Evolutionary conservation across 2,329 filamentous ascomycete species (phyloP), one percentile per base, ranked within the genome.

Genomic region (Aurifilum marmelostoma): DNA sequence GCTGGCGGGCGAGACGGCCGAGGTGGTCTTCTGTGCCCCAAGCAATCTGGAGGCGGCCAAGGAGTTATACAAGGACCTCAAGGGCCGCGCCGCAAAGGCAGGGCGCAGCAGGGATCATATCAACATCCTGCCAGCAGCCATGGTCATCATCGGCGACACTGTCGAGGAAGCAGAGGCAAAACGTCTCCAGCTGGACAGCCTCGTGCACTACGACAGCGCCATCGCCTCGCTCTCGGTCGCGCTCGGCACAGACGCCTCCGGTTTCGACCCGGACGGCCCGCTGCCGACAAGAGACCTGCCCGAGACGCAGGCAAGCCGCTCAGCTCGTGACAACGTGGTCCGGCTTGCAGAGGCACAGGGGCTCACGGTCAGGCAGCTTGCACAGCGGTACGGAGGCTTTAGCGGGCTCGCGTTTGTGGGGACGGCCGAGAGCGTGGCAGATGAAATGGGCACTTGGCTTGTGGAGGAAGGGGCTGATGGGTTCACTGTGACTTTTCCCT

Each of bases 261-360:
- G 70, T 0, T 82, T 84, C 39, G 83, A 86, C 63, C 84, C 83
- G 0, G 84, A 87, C 71, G 79, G 75, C 0, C 82, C 81, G 0
- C 75, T 88, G 6, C 85, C 85, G 34, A 8, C 8, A 1, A 73
- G 74, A 0, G 80, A 86, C 6, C 73, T 87, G 2, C 84, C 85
- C 0, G 83, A 86, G 62, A 87, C 84, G 0, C 87, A 87, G 70
- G 84, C 82, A 1, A 87, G 84, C 77, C 85, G 86, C 74, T 84
- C 83, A 0, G 73, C 78, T 14, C 80, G 83, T 1, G 83, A 78
- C 8, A 74, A 77, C 0, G 81, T 83, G 11, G n/a, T 85, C 2
- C 81, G 78, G 69, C 75, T 87, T 2, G 84, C 83, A 93, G 73
- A 76, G 60, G 73, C 79, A 1, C 83, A 86, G 68, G 79, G 79